Percentiles rank a stretch among this genome's conserved stretches.
phyloP scores from a whole-genome alignment of 2,329 filamentous ascomycete genomes.

The Polytolypa hystricis region DNA sequence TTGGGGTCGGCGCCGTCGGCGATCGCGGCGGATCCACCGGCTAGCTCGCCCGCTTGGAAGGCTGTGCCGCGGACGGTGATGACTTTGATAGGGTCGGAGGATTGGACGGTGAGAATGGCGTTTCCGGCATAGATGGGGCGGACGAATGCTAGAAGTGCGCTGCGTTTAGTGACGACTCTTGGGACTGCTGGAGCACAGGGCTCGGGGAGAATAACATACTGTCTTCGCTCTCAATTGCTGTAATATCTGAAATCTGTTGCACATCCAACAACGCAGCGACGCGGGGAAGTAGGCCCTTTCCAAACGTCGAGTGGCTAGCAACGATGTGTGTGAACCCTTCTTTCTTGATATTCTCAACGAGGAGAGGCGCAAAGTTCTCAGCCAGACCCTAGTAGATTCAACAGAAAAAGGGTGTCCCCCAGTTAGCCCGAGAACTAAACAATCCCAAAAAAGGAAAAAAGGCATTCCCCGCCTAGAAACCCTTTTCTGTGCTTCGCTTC shows the following conservation, averaged over 20 bases:
- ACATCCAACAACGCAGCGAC: constrained; percentile 84
- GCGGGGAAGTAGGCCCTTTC: constrained; percentile 86
- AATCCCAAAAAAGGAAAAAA: neutral
- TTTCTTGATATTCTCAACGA: constrained; percentile 95
- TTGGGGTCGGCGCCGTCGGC: constrained; percentile 81
- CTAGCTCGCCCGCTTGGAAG: constrained; percentile 63
- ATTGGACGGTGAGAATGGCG: constrained; percentile 91
- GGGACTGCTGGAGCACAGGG: neutral
- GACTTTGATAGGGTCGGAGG: constrained; percentile 71
- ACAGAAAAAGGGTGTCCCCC: neutral
- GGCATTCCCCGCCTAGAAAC: neutral
- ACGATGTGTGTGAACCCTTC: constrained; percentile 88
- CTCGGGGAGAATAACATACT: neutral
- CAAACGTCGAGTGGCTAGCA: constrained; percentile 85
- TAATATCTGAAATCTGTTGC: constrained; percentile 91
- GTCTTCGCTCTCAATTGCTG: constrained; percentile 72
- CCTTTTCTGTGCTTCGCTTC: neutral
- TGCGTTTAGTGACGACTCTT: neutral
- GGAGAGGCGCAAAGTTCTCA: constrained; percentile 85
- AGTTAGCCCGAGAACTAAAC: neutral
- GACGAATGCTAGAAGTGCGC: constrained; percentile 54
- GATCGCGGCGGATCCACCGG: constrained; percentile 62
- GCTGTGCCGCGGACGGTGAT: constrained; percentile 89
- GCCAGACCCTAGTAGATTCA: constrained; percentile 56
- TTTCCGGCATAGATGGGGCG: constrained; percentile 97